A percentile compares a stretch with the other conserved stretches of the same genome.
Conservation (phyloP, 768 basidiomycete genomes). For the Podaxis mareebaensis region DNA sequence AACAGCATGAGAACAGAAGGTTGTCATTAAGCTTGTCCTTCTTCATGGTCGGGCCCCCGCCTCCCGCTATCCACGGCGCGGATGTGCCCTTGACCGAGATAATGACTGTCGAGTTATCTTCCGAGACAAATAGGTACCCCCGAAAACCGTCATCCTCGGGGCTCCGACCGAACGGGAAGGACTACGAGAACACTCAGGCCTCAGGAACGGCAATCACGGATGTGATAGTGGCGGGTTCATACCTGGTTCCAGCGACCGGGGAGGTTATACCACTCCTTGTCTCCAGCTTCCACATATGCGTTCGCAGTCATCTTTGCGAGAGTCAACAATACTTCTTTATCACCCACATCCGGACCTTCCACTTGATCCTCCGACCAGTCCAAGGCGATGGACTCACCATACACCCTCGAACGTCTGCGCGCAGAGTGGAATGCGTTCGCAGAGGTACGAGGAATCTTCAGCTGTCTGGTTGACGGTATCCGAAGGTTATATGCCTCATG, state of each 20-base stretch:
- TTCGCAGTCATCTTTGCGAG: constrained; percentile 92
- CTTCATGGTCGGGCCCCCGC: constrained; percentile 77
- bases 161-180: constrained; percentile 85
- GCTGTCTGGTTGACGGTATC: constrained; percentile 37
- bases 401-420: constrained; percentile 34
- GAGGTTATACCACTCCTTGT: constrained; percentile 72
- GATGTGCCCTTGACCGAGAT: constrained; percentile 95
- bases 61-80: constrained; percentile 62
- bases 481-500: constrained; percentile 36
- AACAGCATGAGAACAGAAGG: constrained; percentile 94
- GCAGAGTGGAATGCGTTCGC: constrained; percentile 43
- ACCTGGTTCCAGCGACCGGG: constrained; percentile 64
- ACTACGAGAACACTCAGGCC: constrained; percentile 33
- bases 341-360: constrained; percentile 67
- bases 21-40: constrained; percentile 97
- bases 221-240: constrained; percentile 21
- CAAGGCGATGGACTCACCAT: constrained; percentile 35
- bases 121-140: constrained; percentile 87
- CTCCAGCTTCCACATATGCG: constrained; percentile 61
- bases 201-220: neutral
- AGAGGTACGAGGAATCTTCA: constrained; percentile 47
- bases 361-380: constrained; percentile 71
- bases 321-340: constrained; percentile 68
- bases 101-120: constrained; percentile 83
- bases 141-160: constrained; percentile 87